These are phyloP conservation scores for Sesbania bispinosa DNA, from an alignment of 306 rosid genomes.

Conservation along the genomic window DNA sequence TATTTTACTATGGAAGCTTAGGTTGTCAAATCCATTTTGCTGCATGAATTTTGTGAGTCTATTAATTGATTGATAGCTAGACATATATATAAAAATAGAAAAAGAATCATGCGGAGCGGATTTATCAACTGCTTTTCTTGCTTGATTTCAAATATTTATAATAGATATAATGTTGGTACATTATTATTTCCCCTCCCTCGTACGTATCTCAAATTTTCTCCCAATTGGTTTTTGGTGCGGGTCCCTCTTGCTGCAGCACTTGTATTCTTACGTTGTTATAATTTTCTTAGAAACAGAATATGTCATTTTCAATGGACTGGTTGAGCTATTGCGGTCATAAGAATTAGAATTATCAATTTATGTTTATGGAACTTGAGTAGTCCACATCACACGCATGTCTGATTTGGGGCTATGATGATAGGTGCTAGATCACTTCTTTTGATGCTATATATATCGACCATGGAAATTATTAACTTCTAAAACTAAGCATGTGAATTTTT, in stretches of 20 bases:
- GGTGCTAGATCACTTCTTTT: conserved; percentile 5
- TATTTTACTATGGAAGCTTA: too few relatives aligned
- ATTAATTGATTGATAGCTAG: too few relatives aligned
- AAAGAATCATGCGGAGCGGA: not conserved
- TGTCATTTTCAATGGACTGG: conserved; percentile 37
- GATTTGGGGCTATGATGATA: conserved; percentile 13
- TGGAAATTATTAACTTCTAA: not conserved
- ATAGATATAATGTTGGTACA: not conserved
- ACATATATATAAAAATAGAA: too few relatives aligned
- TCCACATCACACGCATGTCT: conserved; percentile 42
- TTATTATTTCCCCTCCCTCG: too few relatives aligned
- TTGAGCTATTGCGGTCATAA: conserved; percentile 25
- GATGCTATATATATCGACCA: conserved; percentile 19
- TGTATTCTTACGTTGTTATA: conserved; percentile 17
- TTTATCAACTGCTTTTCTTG: not conserved
- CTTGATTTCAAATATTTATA: not conserved
- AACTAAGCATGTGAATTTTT: too few relatives aligned
- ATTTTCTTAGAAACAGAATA: conserved; percentile 25
- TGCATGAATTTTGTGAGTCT: too few relatives aligned
- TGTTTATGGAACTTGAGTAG: conserved; percentile 27
- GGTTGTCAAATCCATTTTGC: too few relatives aligned
- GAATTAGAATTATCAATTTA: conserved; percentile 29
- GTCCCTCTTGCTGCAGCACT: conserved; percentile 22
- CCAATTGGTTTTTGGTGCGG: conserved; percentile 9
- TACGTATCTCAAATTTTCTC: not conserved